Evolutionary conservation across 805 yeast genomes (phyloP).

Genomic region (Starmerella khaoyaiensis): DNA sequence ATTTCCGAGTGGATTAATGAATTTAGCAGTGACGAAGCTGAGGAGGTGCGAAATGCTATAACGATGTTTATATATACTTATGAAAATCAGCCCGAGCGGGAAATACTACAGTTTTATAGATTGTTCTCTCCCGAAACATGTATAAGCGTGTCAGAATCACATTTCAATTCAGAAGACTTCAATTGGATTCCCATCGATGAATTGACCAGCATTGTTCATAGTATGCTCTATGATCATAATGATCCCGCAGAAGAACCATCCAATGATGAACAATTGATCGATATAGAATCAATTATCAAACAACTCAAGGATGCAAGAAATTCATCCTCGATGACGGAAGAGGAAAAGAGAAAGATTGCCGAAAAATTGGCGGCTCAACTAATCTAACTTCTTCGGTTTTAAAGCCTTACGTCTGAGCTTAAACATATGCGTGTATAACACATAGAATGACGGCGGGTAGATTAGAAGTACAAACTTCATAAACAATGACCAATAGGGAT

Average conservation of each 20-base stretch:
- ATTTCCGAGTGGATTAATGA: constrained; percentile 25
- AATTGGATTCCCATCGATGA: constrained; percentile 24
- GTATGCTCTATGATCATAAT: constrained; percentile 10
- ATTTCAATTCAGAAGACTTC: no score
- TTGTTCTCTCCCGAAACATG: no score
- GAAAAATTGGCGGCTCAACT: constrained; percentile 27
- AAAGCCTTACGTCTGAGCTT: constrained; percentile 67
- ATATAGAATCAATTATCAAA: constrained; percentile 24
- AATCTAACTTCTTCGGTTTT: constrained; percentile 18
- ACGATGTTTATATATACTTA: constrained; percentile 27
- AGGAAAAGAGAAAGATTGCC: constrained; percentile 26
- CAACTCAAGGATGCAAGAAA: constrained; percentile 23
- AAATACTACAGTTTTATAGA: no score
- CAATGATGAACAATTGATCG: constrained; percentile 10
- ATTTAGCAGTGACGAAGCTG: constrained; percentile 27
- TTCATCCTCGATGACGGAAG: constrained; percentile 20
- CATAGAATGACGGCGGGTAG: constrained; percentile 79
- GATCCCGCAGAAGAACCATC: constrained; percentile 10
- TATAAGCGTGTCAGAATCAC: no score
- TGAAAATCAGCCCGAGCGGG: no score
- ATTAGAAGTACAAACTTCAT: constrained; percentile 46
- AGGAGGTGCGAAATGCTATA: constrained; percentile 29
- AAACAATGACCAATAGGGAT: constrained; percentile 39
- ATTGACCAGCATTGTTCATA: constrained; percentile 18
- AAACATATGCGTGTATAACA: constrained; percentile 77